A percentile compares a stretch with the other conserved stretches of the same genome.
Evolutionary conservation across 345 rosid genomes (phyloP).

Genomic region (Bruguiera sexangula): DNA sequence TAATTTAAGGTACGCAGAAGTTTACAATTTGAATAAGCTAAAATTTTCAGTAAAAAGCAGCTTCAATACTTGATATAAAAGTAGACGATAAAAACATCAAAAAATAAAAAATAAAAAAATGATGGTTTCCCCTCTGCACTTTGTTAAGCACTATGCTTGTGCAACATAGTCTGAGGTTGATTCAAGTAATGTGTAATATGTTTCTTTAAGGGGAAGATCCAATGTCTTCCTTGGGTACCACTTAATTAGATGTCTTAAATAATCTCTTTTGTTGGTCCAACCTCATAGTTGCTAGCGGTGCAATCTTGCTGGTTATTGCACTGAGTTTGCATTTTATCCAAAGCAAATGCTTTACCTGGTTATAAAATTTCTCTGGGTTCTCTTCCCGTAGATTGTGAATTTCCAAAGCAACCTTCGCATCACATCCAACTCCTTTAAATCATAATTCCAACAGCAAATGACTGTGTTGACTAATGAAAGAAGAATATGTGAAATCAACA

Average conservation of each 20-base stretch:
- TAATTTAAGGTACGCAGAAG: too few species aligned
- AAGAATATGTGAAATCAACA: slow-evolving; percentile 7
- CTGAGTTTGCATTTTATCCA: slow-evolving; percentile 1
- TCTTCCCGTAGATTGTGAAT: slow-evolving; percentile 75
- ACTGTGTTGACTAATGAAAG: neutral
- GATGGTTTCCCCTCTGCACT: too few species aligned
- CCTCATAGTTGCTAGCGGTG: neutral
- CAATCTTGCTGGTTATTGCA: neutral
- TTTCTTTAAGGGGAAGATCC: neutral
- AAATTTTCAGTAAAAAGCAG: too few species aligned
- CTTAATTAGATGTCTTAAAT: neutral
- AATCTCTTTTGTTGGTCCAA: neutral
- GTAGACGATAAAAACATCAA: too few species aligned
- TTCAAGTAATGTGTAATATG: neutral
- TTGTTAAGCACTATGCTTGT: too few species aligned
- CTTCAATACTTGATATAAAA: too few species aligned
- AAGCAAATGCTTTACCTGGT: slow-evolving; percentile 44
- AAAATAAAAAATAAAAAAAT: too few species aligned
- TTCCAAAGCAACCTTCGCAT: slow-evolving; percentile 86
- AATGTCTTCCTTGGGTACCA: neutral
- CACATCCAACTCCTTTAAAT: slow-evolving; percentile 74
- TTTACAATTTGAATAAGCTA: too few species aligned
- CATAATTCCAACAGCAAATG: slow-evolving; percentile 10
- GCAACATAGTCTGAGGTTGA: neutral
- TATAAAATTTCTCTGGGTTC: slow-evolving; percentile 76